These are phyloP conservation scores for Sclerotinia subarctica DNA, from an alignment of 2,329 filamentous ascomycete genomes.

Conservation along the genomic window DNA sequence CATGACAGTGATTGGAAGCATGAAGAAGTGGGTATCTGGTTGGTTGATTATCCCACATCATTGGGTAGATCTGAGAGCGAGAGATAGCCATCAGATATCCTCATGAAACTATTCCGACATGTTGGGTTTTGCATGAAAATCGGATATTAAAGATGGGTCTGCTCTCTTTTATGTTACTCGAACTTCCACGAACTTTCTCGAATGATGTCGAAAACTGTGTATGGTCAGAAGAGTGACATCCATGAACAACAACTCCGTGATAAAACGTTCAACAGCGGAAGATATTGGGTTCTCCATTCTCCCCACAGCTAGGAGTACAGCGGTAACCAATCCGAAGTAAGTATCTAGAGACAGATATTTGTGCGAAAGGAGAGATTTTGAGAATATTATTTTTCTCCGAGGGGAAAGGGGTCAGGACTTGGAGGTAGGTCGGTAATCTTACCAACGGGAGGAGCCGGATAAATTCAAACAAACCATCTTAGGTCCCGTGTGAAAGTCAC, in stretches of 20 bases:
- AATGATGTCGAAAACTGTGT: neutral
- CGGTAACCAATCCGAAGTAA: neutral
- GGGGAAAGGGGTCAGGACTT: neutral
- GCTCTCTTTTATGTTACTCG: neutral
- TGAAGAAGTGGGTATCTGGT: constrained; percentile 1
- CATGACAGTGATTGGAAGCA: neutral
- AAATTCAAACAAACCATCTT: neutral
- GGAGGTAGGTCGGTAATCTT: no score
- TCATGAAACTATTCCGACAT: neutral
- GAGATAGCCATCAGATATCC: neutral
- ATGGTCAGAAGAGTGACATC: neutral
- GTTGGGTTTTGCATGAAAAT: neutral
- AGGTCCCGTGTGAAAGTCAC: neutral
- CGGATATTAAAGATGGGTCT: neutral
- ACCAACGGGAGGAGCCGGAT: neutral
- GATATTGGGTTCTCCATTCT: neutral
- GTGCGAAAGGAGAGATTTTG: neutral
- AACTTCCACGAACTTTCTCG: neutral
- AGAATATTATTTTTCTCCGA: neutral
- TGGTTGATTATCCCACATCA: neutral
- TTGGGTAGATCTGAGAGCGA: neutral
- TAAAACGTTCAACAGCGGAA: neutral
- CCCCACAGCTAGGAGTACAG: neutral
- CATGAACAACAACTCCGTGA: neutral
- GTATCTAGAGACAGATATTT: neutral